phyloP scores from a whole-genome alignment of 2,329 filamentous ascomycete genomes.

The Colletotrichum eremochloae region DNA sequence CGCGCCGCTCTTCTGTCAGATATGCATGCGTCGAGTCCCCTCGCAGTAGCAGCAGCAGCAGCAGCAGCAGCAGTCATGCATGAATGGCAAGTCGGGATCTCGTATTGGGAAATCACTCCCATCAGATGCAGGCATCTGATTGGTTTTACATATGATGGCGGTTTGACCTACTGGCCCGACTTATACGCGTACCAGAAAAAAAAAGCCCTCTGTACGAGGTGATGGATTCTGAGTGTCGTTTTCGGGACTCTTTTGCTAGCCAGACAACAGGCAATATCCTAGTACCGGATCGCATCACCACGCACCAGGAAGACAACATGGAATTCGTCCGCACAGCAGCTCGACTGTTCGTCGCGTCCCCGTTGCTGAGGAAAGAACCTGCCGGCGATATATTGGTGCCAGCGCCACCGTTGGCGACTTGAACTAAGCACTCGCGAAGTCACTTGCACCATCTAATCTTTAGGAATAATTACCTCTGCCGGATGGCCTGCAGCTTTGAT shows the following conservation, averaged over 20 bases:
- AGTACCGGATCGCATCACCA: neutral
- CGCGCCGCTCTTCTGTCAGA: slow-evolving; percentile 21
- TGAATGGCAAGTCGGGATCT: slow-evolving; percentile 8
- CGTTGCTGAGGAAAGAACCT: slow-evolving; percentile 4
- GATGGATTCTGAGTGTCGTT: neutral
- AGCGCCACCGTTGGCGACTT: slow-evolving; percentile 21
- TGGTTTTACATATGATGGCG: neutral
- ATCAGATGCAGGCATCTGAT: neutral
- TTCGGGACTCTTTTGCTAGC: neutral
- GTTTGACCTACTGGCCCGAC: neutral
- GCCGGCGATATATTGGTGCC: neutral
- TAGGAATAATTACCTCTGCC: neutral
- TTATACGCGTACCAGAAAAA: neutral
- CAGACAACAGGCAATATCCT: neutral
- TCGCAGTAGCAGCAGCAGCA: slow-evolving; percentile 2
- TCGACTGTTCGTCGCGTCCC: slow-evolving; percentile 3
- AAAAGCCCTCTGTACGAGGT: neutral
- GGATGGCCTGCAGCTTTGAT: neutral
- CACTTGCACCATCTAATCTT: slow-evolving; percentile 1
- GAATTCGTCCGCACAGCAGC: neutral
- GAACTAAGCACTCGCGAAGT: slow-evolving; percentile 11
- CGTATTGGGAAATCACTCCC: neutral
- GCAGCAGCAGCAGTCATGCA: slow-evolving; percentile 8
- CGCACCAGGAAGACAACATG: neutral
- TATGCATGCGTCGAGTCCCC: slow-evolving; percentile 9